Percentiles rank a stretch among this genome's conserved stretches.
These are phyloP conservation scores for Closterium sp. DNA, from an alignment of 139 green algal genomes.

Conservation along the genomic window DNA sequence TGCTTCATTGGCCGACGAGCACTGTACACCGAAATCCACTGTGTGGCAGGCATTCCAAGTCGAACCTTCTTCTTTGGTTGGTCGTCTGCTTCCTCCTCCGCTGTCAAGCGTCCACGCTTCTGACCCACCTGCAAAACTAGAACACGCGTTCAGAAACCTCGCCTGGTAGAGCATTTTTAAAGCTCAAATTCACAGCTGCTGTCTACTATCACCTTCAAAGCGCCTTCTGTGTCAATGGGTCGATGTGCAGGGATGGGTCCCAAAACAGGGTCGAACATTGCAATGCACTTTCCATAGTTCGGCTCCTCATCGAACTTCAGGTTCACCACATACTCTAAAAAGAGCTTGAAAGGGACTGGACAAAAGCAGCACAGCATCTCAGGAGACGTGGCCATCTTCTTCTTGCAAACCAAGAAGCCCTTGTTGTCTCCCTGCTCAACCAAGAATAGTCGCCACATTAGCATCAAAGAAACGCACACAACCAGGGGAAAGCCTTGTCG, in stretches of 20 bases:
- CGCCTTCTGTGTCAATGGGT: conserved; percentile 79
- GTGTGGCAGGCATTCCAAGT: conserved; percentile 90
- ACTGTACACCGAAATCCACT: conserved; percentile 99
- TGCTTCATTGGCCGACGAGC: conserved; percentile 98
- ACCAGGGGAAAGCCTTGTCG: not conserved
- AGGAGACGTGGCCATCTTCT: conserved; percentile 97
- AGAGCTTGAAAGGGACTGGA: conserved; percentile 87
- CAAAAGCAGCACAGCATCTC: conserved; percentile 97
- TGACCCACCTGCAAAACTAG: conserved; percentile 74
- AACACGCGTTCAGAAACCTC: not conserved
- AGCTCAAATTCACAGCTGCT: not conserved
- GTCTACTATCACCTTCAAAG: conserved; percentile 9
- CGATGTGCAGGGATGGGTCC: conserved; percentile 65
- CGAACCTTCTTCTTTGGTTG: conserved; percentile 92
- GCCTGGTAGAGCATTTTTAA: not conserved
- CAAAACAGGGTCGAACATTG: conserved; percentile 92
- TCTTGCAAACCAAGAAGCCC: conserved; percentile 99
- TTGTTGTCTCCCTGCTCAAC: conserved; percentile 97
- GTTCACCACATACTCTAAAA: conserved; percentile 94
- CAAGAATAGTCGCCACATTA: not conserved
- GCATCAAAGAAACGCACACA: not conserved
- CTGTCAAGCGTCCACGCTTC: conserved; percentile 76
- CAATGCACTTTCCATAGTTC: conserved; percentile 78
- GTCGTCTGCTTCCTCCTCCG: conserved; percentile 71
- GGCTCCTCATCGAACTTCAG: conserved; percentile 98